Percentiles rank a stretch among this genome's conserved stretches.
phyloP scores from a whole-genome alignment of 345 rosid species.

The Adansonia digitata region DNA sequence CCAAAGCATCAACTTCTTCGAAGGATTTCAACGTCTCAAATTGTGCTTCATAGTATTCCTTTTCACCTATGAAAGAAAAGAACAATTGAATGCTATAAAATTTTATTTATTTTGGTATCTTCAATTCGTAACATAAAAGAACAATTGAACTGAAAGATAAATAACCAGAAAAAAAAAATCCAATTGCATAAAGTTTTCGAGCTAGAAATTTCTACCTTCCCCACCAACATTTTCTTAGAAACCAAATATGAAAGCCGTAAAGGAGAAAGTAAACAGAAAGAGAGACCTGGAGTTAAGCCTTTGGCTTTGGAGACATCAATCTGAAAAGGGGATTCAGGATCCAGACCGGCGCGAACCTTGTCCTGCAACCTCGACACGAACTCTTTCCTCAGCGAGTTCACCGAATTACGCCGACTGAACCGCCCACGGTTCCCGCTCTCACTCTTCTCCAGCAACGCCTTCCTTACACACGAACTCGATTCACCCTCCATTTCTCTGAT shows the following conservation, averaged over 20 bases:
- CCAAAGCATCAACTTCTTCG: conserved; percentile 61
- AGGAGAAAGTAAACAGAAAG: neutral
- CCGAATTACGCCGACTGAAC: conserved; percentile 31
- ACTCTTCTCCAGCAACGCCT: conserved; percentile 29
- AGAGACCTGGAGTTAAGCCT: conserved; percentile 47
- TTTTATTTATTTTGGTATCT: too few relatives aligned
- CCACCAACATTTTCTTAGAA: conserved; percentile 6
- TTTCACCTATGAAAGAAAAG: conserved; percentile 43
- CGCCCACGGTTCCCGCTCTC: conserved; percentile 16
- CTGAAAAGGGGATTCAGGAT: conserved; percentile 47
- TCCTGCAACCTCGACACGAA: conserved; percentile 58
- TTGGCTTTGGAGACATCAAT: conserved; percentile 46
- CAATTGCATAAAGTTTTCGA: neutral
- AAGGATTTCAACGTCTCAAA: conserved; percentile 68
- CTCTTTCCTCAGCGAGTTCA: conserved; percentile 34
- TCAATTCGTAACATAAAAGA: too few relatives aligned
- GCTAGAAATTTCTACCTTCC: neutral
- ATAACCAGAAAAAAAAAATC: too few relatives aligned
- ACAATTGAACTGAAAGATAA: too few relatives aligned
- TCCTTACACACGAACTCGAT: conserved; percentile 5
- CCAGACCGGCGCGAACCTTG: conserved; percentile 49
- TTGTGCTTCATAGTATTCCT: conserved; percentile 70
- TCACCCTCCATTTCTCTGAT: conserved; percentile 16
- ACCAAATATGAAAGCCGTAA: conserved; percentile 13
- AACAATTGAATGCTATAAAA: neutral